Conservation (phyloP, 2,329 filamentous ascomycete species). For the Fusarium goolgardi region DNA sequence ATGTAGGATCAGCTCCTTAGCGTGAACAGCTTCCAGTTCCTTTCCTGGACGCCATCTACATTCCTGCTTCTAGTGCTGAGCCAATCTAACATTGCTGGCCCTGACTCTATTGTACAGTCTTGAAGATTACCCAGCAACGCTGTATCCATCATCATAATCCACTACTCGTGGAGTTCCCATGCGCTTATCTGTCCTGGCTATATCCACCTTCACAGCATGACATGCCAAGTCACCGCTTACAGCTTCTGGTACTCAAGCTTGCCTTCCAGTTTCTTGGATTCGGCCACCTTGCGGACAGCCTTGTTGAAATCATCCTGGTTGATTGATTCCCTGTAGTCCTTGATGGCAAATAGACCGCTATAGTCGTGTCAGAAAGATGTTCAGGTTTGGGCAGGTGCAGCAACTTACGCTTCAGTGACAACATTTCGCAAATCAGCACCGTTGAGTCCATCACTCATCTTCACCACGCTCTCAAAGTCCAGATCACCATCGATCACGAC, state of each 20-base stretch:
- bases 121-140: constrained; percentile 41
- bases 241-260: constrained; percentile 98
- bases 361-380: constrained; percentile 43
- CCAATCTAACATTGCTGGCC: constrained; percentile 37
- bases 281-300: constrained; percentile 95
- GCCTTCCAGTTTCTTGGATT: constrained; percentile 98
- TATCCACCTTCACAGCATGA: constrained; percentile 27
- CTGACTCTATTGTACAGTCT: constrained; percentile 49
- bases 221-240: constrained; percentile 58
- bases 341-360: constrained; percentile 96
- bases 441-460: constrained; percentile 99
- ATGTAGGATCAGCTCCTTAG: constrained; percentile 4
- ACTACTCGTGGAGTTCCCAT: constrained; percentile 23
- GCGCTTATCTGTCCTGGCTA: constrained; percentile 25
- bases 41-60: constrained; percentile 44
- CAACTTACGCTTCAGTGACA: constrained; percentile 95
- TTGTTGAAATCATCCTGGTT: constrained; percentile 99
- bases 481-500: constrained; percentile 94
- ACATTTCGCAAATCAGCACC: constrained; percentile 97
- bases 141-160: constrained; percentile 33
- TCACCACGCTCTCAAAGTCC: constrained; percentile 98
- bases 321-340: constrained; percentile 94
- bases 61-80: constrained; percentile 45
- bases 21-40: constrained; percentile 21
- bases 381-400: neutral